A percentile compares a stretch with the other conserved stretches of the same genome.
Conservation (phyloP, 331 rosid genomes). For the Saraca asoca region DNA sequence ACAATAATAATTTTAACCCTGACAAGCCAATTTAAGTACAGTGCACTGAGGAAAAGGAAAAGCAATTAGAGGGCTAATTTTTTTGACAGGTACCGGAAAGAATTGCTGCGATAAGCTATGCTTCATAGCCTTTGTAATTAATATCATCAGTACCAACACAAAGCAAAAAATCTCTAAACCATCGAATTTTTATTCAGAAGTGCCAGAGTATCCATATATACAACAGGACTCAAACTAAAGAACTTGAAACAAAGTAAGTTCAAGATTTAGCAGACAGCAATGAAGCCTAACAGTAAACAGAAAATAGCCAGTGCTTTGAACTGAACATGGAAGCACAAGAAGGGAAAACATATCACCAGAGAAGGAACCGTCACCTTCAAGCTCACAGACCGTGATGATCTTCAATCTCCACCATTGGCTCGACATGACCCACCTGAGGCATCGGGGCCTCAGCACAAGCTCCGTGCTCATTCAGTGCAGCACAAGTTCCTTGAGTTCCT, state of each 20-base stretch:
- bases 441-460: constrained; percentile 40
- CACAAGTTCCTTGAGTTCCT: constrained; percentile 47
- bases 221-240: background rate
- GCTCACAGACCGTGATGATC: constrained; percentile 60
- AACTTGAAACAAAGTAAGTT: too few species aligned
- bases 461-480: constrained; percentile 41
- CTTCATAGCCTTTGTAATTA: too few species aligned
- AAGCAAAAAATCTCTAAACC: too few species aligned
- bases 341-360: constrained; percentile 6
- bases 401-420: constrained; percentile 57
- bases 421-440: constrained; percentile 35
- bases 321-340: background rate
- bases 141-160: too few species aligned
- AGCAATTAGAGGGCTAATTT: background rate
- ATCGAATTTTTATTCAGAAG: too few species aligned
- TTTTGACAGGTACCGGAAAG: background rate
- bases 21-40: background rate
- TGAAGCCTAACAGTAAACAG: background rate
- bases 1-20: constrained; percentile 5
- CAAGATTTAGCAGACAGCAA: constrained; percentile 1
- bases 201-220: too few species aligned
- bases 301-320: background rate
- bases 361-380: constrained; percentile 18
- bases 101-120: too few species aligned
- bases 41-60: constrained; percentile 6